phyloP scores from a whole-genome alignment of 225 moss, liverwort and hornwort genomes.

The Polytrichum commune region DNA sequence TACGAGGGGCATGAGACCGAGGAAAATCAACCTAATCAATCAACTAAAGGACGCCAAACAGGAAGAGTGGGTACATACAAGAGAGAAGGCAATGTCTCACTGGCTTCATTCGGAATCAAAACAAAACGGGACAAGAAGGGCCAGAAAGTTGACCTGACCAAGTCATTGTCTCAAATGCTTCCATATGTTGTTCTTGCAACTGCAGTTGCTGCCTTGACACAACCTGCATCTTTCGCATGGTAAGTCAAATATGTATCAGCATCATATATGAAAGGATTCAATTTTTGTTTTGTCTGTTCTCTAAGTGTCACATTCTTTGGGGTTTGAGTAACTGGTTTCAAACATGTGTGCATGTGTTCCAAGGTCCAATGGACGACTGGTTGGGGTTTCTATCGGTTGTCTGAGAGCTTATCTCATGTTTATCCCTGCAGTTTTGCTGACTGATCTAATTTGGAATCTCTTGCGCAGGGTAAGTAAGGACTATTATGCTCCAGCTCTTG shows the following conservation, averaged over 20 bases:
- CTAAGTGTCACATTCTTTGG: too few species aligned
- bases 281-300: too few species aligned
- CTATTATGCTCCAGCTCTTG: constrained; percentile 91
- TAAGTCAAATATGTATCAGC: constrained; percentile 11
- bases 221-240: constrained; percentile 91
- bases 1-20: constrained; percentile 33
- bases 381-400: too few species aligned
- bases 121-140: constrained; percentile 67
- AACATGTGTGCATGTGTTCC: too few species aligned
- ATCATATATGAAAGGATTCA: background rate
- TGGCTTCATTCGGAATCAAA: constrained; percentile 89
- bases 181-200: constrained; percentile 88
- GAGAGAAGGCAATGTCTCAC: constrained; percentile 82
- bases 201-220: constrained; percentile 71
- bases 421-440: background rate
- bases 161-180: constrained; percentile 84
- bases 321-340: too few species aligned
- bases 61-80: constrained; percentile 87
- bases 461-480: constrained; percentile 88
- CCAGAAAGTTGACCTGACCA: constrained; percentile 69
- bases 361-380: too few species aligned
- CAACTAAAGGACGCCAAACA: constrained; percentile 63
- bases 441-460: background rate
- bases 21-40: constrained; percentile 29
- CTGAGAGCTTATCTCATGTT: too few species aligned